phyloP scores from a whole-genome alignment of 1,139 yeast genomes.

The Suhomyces chickasaworum region DNA sequence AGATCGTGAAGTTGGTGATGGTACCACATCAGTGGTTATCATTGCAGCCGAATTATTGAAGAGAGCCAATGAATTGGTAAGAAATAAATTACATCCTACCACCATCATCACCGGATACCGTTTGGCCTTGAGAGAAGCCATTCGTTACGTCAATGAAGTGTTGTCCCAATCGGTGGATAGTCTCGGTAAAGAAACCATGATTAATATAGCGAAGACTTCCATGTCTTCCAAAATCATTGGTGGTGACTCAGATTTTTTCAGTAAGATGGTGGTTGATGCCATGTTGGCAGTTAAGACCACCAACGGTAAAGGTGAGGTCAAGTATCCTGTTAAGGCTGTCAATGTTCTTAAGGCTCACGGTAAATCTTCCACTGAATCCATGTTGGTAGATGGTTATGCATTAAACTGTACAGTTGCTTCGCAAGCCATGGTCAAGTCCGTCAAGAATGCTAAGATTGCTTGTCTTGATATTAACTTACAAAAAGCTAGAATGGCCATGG shows the following conservation, averaged over 20 bases:
- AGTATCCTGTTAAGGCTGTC: slow-evolving; percentile 97
- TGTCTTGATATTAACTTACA: slow-evolving; percentile 92
- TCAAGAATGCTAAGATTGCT: slow-evolving; percentile 82
- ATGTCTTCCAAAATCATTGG: slow-evolving; percentile 98
- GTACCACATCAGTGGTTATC: slow-evolving; percentile 94
- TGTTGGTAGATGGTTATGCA: slow-evolving; percentile 91
- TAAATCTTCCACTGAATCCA: slow-evolving; percentile 83
- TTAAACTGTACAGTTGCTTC: slow-evolving; percentile 96
- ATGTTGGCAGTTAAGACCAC: slow-evolving; percentile 93
- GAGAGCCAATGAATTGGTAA: slow-evolving; percentile 92
- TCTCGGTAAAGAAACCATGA: slow-evolving; percentile 78
- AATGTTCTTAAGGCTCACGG: slow-evolving; percentile 97
- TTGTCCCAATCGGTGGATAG: slow-evolving; percentile 78
- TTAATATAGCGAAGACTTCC: slow-evolving; percentile 92
- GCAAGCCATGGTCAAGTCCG: slow-evolving; percentile 87
- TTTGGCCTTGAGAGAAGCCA: slow-evolving; percentile 89
- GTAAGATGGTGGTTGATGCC: slow-evolving; percentile 91
- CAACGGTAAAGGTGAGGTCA: slow-evolving; percentile 82
- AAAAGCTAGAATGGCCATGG: slow-evolving; percentile 97
- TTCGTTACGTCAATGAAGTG: slow-evolving; percentile 83
- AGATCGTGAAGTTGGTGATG: slow-evolving; percentile 98
- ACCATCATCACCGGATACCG: slow-evolving; percentile 96
- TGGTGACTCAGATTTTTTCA: slow-evolving; percentile 88
- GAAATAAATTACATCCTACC: slow-evolving; percentile 94
- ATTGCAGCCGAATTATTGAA: slow-evolving; percentile 91